Evolutionary conservation across 805 yeast genomes (phyloP).

Genomic region (Scheffersomyces coipomensis): DNA sequence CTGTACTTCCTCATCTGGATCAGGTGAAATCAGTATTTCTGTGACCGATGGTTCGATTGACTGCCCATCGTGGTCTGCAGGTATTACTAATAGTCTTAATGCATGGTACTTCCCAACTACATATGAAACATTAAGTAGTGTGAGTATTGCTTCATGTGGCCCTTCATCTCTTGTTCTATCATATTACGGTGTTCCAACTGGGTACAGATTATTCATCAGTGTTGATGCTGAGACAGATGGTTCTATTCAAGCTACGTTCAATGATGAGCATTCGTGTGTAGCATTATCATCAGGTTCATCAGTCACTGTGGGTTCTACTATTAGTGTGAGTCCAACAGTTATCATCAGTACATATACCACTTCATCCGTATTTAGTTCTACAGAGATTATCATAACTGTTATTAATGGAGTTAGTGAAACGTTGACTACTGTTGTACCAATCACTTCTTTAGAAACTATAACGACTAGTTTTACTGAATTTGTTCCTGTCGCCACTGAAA

Average conservation of each 20-base stretch:
- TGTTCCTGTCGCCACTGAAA: neutral
- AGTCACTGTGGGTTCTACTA: neutral
- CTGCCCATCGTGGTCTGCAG: neutral
- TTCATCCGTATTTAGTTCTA: neutral
- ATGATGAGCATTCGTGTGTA: neutral
- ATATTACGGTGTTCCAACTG: neutral
- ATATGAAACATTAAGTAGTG: neutral
- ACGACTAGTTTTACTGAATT: neutral
- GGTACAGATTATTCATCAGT: neutral
- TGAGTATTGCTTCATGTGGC: neutral
- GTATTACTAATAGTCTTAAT: neutral
- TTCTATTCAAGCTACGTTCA: neutral
- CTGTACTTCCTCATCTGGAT: neutral
- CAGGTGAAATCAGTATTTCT: constrained; percentile 1
- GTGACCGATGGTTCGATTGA: constrained; percentile 5
- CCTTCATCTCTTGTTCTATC: neutral
- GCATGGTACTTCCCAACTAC: no score
- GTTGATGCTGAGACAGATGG: neutral
- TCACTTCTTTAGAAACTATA: neutral
- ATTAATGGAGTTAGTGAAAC: neutral
- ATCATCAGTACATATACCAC: neutral
- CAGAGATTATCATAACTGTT: neutral
- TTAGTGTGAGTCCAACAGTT: neutral
- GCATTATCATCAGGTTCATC: neutral
- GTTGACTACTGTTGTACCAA: neutral